A percentile compares a stretch with the other conserved stretches of the same genome.
These are phyloP conservation scores for Nicotiana benthamiana DNA, from an alignment of 257 asterid genomes.

Conservation along the genomic window DNA sequence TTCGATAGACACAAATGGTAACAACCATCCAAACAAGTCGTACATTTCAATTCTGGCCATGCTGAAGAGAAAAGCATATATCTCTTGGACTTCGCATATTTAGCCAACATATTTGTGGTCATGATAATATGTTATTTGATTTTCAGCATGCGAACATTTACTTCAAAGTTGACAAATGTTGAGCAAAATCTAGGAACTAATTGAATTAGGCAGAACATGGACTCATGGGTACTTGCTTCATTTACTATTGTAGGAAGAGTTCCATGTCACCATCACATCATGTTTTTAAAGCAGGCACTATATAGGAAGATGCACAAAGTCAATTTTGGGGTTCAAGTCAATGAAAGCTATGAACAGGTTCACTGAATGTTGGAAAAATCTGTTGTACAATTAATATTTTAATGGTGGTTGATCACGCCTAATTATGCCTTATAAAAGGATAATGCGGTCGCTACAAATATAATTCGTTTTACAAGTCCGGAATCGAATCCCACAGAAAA, in stretches of 20 bases:
- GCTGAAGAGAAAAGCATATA: not conserved
- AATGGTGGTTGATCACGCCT: too few relatives aligned
- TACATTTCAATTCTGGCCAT: not conserved
- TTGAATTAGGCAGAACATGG: not conserved
- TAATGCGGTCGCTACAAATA: too few relatives aligned
- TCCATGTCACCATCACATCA: not conserved
- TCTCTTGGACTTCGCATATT: not conserved
- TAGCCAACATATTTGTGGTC: not conserved
- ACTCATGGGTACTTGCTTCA: not conserved
- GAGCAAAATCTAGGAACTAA: not conserved
- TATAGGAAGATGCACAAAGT: not conserved
- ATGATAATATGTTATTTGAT: not conserved
- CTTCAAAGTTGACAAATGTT: not conserved
- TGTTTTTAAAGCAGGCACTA: not conserved
- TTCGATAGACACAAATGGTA: too few relatives aligned
- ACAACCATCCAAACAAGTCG: too few relatives aligned
- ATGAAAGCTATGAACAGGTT: not conserved
- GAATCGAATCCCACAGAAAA: too few relatives aligned
- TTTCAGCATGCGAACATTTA: not conserved
- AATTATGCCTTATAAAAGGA: too few relatives aligned
- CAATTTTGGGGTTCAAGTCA: not conserved
- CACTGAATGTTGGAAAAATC: not conserved
- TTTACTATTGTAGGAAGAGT: not conserved
- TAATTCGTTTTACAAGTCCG: too few relatives aligned
- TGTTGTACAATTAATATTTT: not conserved